phyloP scores from a whole-genome alignment of 495 filamentous ascomycete genomes.

The Aeminium ludgeri region DNA sequence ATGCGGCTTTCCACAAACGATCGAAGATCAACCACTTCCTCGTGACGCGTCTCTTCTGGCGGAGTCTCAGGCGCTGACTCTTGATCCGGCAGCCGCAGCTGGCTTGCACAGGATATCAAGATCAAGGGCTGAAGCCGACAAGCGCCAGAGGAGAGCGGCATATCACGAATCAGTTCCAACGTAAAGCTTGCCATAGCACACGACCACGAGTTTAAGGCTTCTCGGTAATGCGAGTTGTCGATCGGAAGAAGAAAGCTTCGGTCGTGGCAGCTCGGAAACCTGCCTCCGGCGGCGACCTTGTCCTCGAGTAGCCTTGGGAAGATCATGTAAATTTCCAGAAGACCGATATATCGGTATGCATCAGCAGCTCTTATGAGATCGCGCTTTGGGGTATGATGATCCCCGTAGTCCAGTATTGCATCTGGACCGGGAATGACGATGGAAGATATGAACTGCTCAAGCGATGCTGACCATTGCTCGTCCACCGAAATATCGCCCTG shows the following conservation, averaged over 20 bases:
- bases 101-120: background rate
- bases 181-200: background rate
- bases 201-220: background rate
- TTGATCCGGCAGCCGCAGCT: background rate
- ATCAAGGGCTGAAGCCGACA: background rate
- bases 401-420: background rate
- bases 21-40: background rate
- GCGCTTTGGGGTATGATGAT: background rate
- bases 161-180: background rate
- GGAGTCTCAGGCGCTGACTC: background rate
- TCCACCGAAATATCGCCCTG: background rate
- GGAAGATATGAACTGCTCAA: background rate
- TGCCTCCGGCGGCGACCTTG: background rate
- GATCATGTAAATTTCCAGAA: slow-evolving; percentile 2
- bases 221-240: background rate
- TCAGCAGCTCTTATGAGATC: background rate
- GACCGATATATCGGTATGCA: background rate
- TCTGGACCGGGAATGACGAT: background rate
- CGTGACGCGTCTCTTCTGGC: background rate
- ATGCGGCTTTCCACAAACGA: background rate
- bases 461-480: background rate
- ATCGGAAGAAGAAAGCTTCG: background rate
- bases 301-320: background rate
- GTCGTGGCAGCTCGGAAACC: background rate
- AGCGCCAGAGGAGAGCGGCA: background rate